Evolutionary conservation across 2,329 filamentous ascomycete genomes (phyloP).

Genomic region (Cyanodermella asteris): DNA sequence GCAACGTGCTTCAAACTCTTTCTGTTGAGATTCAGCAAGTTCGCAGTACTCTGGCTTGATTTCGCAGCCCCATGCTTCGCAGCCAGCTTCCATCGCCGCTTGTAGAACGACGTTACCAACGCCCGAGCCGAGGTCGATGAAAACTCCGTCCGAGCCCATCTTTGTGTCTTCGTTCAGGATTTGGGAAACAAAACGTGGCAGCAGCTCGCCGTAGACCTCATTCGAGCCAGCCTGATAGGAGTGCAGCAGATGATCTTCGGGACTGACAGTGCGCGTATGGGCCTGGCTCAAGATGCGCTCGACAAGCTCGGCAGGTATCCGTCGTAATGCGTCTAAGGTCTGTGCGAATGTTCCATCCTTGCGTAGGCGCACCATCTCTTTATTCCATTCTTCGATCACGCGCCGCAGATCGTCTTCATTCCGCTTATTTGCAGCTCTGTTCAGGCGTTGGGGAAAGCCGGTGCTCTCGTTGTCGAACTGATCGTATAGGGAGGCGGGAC

Average conservation of each 20-base stretch:
- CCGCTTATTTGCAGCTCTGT: conserved; percentile 47
- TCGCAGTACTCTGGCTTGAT: conserved; percentile 82
- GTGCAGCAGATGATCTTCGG: conserved; percentile 59
- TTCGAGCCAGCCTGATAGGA: conserved; percentile 80
- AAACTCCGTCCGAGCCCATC: conserved; percentile 64
- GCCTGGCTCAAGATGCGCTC: conserved; percentile 69
- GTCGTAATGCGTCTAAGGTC: conserved; percentile 46
- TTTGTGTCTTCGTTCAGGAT: conserved; percentile 60
- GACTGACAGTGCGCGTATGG: conserved; percentile 82
- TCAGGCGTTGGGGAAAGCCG: conserved; percentile 56
- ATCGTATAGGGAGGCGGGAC: conserved; percentile 45
- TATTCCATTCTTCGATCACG: conserved; percentile 59
- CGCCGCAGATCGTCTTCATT: conserved; percentile 49
- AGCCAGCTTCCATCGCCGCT: conserved; percentile 78
- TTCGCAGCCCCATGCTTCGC: conserved; percentile 89
- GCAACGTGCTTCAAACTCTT: conserved; percentile 68
- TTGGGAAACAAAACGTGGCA: conserved; percentile 61
- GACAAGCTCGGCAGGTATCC: conserved; percentile 49
- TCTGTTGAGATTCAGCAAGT: conserved; percentile 56
- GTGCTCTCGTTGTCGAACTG: conserved; percentile 48
- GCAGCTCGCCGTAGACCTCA: conserved; percentile 84
- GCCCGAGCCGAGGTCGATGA: conserved; percentile 85
- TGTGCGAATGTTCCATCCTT: conserved; percentile 48
- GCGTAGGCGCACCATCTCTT: conserved; percentile 40
- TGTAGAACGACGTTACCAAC: conserved; percentile 93